These are phyloP conservation scores for Toxicodendron radicans DNA, from an alignment of 345 rosid genomes.

Conservation along the genomic window DNA sequence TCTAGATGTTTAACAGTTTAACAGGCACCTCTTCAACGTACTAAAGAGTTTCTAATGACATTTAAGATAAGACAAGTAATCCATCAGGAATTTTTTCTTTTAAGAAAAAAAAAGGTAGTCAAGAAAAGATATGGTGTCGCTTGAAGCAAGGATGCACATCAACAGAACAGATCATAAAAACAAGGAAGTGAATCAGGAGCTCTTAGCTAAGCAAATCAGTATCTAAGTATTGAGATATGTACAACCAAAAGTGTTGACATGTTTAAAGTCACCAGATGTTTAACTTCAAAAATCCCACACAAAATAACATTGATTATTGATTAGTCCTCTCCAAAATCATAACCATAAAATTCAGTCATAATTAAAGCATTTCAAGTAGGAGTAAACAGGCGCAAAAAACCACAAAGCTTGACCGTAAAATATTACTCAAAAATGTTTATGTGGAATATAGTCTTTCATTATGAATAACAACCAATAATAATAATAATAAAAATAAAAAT, in stretches of 20 bases:
- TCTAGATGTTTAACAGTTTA: not conserved
- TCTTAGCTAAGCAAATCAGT: not conserved
- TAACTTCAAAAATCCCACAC: constrained; percentile 2
- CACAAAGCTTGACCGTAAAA: not conserved
- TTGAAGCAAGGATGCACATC: not conserved
- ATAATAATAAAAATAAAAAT: not conserved
- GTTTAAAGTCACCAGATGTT: not conserved
- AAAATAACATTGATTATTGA: constrained; percentile 5
- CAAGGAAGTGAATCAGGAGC: not conserved
- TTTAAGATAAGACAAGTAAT: not conserved
- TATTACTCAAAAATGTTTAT: not conserved
- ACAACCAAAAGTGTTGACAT: not conserved
- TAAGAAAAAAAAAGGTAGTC: not conserved
- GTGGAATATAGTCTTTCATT: not conserved
- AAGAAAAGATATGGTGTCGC: not conserved
- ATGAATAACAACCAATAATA: not conserved
- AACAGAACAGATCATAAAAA: not conserved
- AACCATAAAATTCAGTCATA: constrained; percentile 1
- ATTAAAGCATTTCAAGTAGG: not conserved
- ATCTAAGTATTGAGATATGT: not conserved
- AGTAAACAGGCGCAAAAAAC: not conserved
- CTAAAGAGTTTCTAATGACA: not conserved
- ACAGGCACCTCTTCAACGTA: not conserved
- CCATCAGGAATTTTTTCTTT: not conserved
- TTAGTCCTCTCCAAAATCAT: not conserved